Conservation (phyloP, 148 eudicot species). For the Euryodendron excelsum region DNA sequence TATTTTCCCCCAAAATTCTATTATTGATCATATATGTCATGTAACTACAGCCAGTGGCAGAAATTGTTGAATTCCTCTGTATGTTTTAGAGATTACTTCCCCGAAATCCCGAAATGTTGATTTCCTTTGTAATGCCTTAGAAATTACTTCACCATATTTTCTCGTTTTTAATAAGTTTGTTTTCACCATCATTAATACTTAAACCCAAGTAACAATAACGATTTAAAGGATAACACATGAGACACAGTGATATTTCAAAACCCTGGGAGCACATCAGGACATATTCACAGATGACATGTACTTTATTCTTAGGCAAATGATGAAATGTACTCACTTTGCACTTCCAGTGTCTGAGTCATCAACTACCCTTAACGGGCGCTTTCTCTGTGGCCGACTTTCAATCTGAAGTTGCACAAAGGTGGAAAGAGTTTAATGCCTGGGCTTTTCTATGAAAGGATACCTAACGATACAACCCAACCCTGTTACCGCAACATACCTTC, state of each 20-base stretch:
- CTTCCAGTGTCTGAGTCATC: slow-evolving; percentile 29
- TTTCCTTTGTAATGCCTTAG: neutral
- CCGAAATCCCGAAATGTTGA: no score
- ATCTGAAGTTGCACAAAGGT: slow-evolving; percentile 25
- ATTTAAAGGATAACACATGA: neutral
- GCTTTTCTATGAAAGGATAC: neutral
- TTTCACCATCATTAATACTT: neutral
- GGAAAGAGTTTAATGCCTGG: neutral
- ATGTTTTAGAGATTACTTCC: no score
- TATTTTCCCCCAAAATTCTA: neutral
- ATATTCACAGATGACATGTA: neutral
- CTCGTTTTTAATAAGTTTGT: neutral
- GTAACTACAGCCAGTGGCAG: neutral
- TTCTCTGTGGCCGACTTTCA: slow-evolving; percentile 54
- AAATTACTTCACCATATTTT: neutral
- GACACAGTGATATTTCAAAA: neutral
- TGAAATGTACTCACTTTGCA: slow-evolving; percentile 23
- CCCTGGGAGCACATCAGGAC: neutral
- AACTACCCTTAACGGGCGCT: slow-evolving; percentile 27
- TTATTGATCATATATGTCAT: no score
- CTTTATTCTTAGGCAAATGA: neutral
- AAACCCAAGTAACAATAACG: neutral
- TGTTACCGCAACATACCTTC: slow-evolving; percentile 25
- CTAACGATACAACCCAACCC: neutral
- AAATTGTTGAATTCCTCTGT: no score